Percentiles rank a stretch among this genome's conserved stretches.
phyloP scores from a whole-genome alignment of 768 basidiomycete species.

The Naganishia kalamii region DNA sequence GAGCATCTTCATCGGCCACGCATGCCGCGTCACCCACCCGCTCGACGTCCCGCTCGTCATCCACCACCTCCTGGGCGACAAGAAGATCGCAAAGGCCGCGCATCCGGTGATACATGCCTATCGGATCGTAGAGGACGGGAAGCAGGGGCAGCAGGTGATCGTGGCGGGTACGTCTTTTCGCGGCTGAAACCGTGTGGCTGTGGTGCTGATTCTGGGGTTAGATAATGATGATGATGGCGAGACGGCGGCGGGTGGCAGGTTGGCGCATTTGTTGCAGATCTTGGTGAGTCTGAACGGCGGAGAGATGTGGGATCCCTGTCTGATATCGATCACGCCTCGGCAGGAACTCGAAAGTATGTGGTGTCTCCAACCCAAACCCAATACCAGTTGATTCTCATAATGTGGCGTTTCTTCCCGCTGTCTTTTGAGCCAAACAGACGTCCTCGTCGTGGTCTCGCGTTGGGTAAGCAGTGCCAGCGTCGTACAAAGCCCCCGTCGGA shows the following conservation, averaged over 20 bases:
- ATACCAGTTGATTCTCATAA: conserved; percentile 49
- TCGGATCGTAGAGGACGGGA: conserved; percentile 39
- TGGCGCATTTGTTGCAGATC: conserved; percentile 86
- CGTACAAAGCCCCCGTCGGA: neutral
- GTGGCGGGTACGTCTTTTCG: conserved; percentile 24
- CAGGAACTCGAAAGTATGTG: conserved; percentile 15
- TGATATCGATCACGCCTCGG: neutral
- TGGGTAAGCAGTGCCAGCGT: conserved; percentile 47
- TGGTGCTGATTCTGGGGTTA: conserved; percentile 38
- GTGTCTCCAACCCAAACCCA: neutral
- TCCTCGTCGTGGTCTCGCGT: conserved; percentile 84
- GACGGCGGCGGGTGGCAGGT: conserved; percentile 78
- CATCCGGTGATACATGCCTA: conserved; percentile 36
- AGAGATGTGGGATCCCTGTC: neutral
- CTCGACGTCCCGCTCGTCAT: conserved; percentile 56
- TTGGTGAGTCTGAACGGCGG: conserved; percentile 51
- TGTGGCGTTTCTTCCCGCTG: neutral
- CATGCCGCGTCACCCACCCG: conserved; percentile 70
- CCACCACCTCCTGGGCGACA: conserved; percentile 43
- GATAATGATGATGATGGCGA: conserved; percentile 96
- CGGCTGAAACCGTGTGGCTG: neutral
- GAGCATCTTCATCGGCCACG: conserved; percentile 77
- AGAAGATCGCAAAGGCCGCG: conserved; percentile 44
- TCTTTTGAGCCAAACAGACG: conserved; percentile 48
- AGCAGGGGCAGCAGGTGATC: conserved; percentile 27